These are phyloP conservation scores for Diplodia scrobiculata DNA, from an alignment of 2,329 filamentous ascomycete species.

Conservation along the genomic window DNA sequence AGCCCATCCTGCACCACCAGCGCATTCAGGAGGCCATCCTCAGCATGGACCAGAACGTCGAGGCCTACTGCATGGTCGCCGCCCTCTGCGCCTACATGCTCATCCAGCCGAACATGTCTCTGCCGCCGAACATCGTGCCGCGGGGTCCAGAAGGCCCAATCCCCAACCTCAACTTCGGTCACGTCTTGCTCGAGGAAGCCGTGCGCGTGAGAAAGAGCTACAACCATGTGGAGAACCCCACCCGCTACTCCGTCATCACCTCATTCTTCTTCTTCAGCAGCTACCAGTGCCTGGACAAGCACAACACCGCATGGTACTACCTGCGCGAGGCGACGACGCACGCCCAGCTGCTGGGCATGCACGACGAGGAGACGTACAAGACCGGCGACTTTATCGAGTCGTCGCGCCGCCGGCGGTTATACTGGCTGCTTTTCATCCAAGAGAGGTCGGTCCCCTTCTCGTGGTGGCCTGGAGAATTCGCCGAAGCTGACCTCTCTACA, in stretches of 20 bases:
- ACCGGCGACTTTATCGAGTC: slow-evolving; percentile 54
- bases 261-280: slow-evolving; percentile 64
- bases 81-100: slow-evolving; percentile 55
- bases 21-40: slow-evolving; percentile 57
- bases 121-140: slow-evolving; percentile 50
- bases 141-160: slow-evolving; percentile 44
- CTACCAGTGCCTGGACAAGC: slow-evolving; percentile 64
- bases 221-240: slow-evolving; percentile 61
- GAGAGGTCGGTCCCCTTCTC: slow-evolving; percentile 52
- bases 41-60: slow-evolving; percentile 55
- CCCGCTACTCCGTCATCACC: slow-evolving; percentile 60
- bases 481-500: slow-evolving; percentile 37
- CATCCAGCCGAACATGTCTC: slow-evolving; percentile 51
- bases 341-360: slow-evolving; percentile 61
- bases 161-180: slow-evolving; percentile 50
- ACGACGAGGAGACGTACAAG: slow-evolving; percentile 60
- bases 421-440: slow-evolving; percentile 65
- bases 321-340: slow-evolving; percentile 63
- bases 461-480: slow-evolving; percentile 27
- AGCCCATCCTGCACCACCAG: slow-evolving; percentile 60
- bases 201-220: slow-evolving; percentile 58
- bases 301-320: slow-evolving; percentile 64
- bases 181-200: slow-evolving; percentile 61
- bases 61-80: slow-evolving; percentile 61
- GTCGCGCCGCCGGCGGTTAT: slow-evolving; percentile 59